Conservation (phyloP, 2,329 filamentous ascomycete species). For the Aspergillus hiratsukae region DNA sequence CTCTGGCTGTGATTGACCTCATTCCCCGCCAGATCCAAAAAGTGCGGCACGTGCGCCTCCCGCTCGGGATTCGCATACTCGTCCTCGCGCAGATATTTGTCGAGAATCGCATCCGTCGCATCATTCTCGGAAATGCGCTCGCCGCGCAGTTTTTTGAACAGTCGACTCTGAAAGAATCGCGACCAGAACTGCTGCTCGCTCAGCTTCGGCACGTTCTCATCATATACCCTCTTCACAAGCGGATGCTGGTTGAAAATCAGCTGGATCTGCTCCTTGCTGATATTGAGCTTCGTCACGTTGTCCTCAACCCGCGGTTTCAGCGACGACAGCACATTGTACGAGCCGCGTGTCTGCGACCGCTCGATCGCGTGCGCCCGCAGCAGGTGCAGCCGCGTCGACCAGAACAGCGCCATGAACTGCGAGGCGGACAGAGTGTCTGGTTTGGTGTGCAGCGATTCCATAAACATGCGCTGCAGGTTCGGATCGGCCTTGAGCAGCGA, state of each 20-base stretch:
- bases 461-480: conserved; percentile 74
- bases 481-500: conserved; percentile 79
- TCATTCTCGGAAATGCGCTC: conserved; percentile 79
- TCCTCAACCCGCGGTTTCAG: conserved; percentile 76
- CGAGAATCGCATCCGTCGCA: conserved; percentile 71
- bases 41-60: conserved; percentile 70
- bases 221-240: conserved; percentile 82
- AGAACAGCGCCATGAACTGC: conserved; percentile 89
- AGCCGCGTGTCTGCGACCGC: conserved; percentile 75
- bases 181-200: conserved; percentile 84
- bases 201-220: conserved; percentile 83
- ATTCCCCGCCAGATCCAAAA: conserved; percentile 89
- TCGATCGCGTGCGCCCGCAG: conserved; percentile 89
- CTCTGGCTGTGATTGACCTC: conserved; percentile 89
- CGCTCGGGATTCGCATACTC: conserved; percentile 50
- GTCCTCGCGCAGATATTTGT: conserved; percentile 75
- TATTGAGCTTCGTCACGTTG: conserved; percentile 71
- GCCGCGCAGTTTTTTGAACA: conserved; percentile 88
- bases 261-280: conserved; percentile 87
- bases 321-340: conserved; percentile 89
- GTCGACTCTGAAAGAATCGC: conserved; percentile 82
- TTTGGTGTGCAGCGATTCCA: conserved; percentile 77
- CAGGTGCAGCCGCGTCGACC: conserved; percentile 81
- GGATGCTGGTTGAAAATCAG: conserved; percentile 92
- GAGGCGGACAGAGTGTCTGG: conserved; percentile 75